Conservation (phyloP, 2,329 filamentous ascomycete genomes). For the Botrytis squamosa region DNA sequence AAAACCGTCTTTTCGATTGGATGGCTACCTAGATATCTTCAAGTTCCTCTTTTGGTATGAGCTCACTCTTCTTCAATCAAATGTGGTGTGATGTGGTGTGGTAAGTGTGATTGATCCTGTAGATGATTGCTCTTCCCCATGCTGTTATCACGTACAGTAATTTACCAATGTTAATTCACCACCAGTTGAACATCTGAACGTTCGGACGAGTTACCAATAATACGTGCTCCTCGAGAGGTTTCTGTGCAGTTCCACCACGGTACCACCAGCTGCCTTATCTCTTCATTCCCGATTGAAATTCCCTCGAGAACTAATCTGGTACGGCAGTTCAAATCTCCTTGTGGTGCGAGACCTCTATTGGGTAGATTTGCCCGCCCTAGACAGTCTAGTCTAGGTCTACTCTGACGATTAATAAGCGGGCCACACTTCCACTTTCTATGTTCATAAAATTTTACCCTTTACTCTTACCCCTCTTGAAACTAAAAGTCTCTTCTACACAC, state of each 20-base stretch:
- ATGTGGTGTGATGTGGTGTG: not conserved
- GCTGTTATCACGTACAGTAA: not conserved
- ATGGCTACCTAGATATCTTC: not conserved
- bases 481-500: fast-evolving
- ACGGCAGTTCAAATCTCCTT: not conserved
- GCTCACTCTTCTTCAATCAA: not conserved
- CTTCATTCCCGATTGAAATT: not conserved
- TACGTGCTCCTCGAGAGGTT: not conserved
- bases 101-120: not conserved
- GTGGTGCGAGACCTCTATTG: not conserved
- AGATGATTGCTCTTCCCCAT: not conserved
- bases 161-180: no score
- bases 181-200: not conserved
- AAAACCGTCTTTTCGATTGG: not conserved
- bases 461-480: not conserved
- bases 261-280: not conserved
- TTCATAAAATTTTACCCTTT: not conserved
- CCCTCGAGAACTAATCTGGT: not conserved
- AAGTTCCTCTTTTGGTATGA: not conserved
- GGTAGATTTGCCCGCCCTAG: not conserved
- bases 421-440: not conserved
- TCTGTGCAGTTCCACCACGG: no score
- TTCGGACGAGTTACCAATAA: not conserved
- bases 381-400: not conserved
- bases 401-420: not conserved